Evolutionary conservation across 306 rosid genomes (phyloP).

Genomic region (Prunus fruticosa): DNA sequence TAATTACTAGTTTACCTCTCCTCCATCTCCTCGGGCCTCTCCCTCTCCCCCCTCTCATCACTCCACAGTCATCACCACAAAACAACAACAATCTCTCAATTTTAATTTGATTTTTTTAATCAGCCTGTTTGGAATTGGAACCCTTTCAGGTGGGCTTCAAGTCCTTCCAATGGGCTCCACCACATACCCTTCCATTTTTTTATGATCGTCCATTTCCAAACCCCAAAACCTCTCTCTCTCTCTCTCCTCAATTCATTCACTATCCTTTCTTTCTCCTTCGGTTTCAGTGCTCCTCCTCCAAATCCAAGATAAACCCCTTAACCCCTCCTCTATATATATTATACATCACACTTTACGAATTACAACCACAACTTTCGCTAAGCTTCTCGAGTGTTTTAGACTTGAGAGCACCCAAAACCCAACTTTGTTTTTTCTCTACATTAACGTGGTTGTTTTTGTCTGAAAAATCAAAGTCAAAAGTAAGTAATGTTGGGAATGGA

Average conservation of each 20-base stretch:
- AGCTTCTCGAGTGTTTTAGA: neutral
- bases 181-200: too few species aligned
- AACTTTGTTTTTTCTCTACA: neutral
- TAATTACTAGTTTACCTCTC: slow-evolving; percentile 4
- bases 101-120: too few species aligned
- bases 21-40: neutral
- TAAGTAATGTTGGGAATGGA: slow-evolving; percentile 45
- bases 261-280: slow-evolving; percentile 3
- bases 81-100: too few species aligned
- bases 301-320: neutral
- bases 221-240: too few species aligned
- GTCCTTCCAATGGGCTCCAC: too few species aligned
- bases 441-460: neutral
- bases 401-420: neutral
- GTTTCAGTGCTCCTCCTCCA: slow-evolving; percentile 29
- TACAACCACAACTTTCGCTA: neutral
- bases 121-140: too few species aligned
- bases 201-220: too few species aligned
- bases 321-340: neutral
- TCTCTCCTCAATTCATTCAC: neutral
- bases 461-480: neutral
- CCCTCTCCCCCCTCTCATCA: neutral
- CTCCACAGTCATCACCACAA: neutral
- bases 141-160: too few species aligned
- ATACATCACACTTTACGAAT: too few species aligned